These are phyloP conservation scores for Misopates orontium DNA, from an alignment of 257 asterid species.

Conservation along the genomic window DNA sequence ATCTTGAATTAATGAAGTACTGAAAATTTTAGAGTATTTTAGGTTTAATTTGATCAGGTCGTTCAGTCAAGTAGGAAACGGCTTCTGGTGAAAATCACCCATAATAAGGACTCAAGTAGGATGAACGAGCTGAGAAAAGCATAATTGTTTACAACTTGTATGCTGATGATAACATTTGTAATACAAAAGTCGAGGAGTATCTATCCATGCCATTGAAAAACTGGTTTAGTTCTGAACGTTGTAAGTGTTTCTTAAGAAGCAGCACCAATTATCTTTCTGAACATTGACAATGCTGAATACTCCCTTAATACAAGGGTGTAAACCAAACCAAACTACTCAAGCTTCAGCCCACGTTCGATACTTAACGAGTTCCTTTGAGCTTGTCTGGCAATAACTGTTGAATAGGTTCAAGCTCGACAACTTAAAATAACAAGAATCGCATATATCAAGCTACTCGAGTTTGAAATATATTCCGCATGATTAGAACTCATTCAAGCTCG, in stretches of 20 bases:
- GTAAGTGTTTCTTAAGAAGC: background rate
- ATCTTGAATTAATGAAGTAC: background rate
- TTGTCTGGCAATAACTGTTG: too few relatives aligned
- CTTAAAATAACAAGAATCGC: too few relatives aligned
- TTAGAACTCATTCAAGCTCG: too few relatives aligned
- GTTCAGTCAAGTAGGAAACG: background rate
- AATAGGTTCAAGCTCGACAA: too few relatives aligned
- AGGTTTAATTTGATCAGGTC: background rate
- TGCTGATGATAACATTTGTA: background rate
- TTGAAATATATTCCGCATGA: too few relatives aligned
- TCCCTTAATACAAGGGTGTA: background rate
- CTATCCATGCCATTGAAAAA: background rate
- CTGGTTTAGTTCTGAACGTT: background rate
- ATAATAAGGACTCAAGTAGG: background rate
- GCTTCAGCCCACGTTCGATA: too few relatives aligned
- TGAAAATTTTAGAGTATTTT: background rate
- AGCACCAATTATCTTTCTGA: background rate
- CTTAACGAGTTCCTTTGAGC: too few relatives aligned
- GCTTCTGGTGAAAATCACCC: background rate
- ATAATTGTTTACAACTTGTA: background rate
- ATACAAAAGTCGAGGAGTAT: too few relatives aligned
- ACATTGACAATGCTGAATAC: background rate
- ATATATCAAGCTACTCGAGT: too few relatives aligned
- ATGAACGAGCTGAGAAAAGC: slow-evolving; percentile 1
- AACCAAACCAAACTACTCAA: background rate